phyloP scores from a whole-genome alignment of 2,329 filamentous ascomycete species.

The Magnaporthiopsis incrustans region DNA sequence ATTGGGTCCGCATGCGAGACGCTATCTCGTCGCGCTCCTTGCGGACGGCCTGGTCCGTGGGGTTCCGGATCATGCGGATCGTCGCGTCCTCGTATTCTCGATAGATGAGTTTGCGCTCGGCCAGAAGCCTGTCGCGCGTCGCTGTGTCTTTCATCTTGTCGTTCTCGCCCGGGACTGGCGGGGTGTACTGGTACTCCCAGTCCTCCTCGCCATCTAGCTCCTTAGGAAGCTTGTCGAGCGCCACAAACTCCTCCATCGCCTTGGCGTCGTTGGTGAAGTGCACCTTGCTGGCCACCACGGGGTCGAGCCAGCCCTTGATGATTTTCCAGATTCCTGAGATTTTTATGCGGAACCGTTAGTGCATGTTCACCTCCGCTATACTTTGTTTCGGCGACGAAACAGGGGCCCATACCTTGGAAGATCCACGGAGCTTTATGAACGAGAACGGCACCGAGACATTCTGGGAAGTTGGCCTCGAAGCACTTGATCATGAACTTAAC shows the following conservation, averaged over 20 bases:
- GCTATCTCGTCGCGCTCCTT: constrained; percentile 54
- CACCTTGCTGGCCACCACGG: constrained; percentile 88
- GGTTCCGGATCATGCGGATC: constrained; percentile 60
- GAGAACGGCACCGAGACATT: constrained; percentile 79
- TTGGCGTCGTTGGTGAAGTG: constrained; percentile 80
- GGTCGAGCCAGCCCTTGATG: constrained; percentile 92
- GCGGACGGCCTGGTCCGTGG: constrained; percentile 40
- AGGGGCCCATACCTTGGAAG: constrained; percentile 67
- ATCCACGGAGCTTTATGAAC: constrained; percentile 97
- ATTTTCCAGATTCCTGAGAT: constrained; percentile 81
- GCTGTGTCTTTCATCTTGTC: constrained; percentile 58
- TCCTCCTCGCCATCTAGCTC: constrained; percentile 82
- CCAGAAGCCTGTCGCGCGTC: constrained; percentile 55
- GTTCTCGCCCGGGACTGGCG: constrained; percentile 72
- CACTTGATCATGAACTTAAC: constrained; percentile 99
- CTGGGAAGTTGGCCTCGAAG: constrained; percentile 97
- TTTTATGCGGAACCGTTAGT: constrained; percentile 4
- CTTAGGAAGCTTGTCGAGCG: constrained; percentile 61
- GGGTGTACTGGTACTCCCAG: constrained; percentile 75
- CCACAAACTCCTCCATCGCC: constrained; percentile 73
- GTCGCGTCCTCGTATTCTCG: constrained; percentile 68
- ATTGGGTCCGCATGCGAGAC: constrained; percentile 58
- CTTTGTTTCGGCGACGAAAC: neutral
- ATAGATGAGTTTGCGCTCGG: constrained; percentile 56
- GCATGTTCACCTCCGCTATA: neutral